Evolutionary conservation across 2,329 filamentous ascomycete genomes (phyloP), one percentile per base, ranked within the genome.

Genomic region (Monascus ruber): DNA sequence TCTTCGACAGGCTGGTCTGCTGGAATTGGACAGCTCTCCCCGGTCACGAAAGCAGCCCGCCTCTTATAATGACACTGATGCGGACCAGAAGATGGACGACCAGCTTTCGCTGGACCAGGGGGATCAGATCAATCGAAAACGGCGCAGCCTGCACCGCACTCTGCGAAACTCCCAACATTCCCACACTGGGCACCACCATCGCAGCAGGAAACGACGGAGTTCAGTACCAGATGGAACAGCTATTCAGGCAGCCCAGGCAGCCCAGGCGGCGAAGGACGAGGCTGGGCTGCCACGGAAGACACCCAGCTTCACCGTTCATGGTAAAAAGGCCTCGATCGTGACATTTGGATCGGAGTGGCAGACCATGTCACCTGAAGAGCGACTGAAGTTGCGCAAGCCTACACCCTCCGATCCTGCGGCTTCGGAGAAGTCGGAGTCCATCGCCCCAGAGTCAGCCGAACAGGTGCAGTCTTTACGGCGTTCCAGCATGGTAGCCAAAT

Each of bases 301-400:
- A 8, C 86, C 86, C 4, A 94, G 85, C 52, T 98, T 98, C 60
- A 94, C 91, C 4, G 81, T 98, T 4, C 91, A 98, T 55, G 89
- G 91, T 44, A 98, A 96, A 69, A 96, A 98, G 63, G 91, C 91
- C 2, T 94, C 87, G 1, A 85, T 98, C 40, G 85, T 98, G 49
- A 93, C 85, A n/a, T 93, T 98, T 57, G 87, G 88, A 6, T 79
- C 81, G n/a, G 89, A 94, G 51, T 80, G 94, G 68, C 81, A 89
- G 53, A 81, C 75, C 42, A 77, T 88, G 63, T 74, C 81, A 1
- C 73, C 78, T 0, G 84, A 89, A 44, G 83, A 88, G 53, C 77
- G 81, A 31, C 65, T 85, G 33, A 76, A 79, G 41, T 68, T 80
- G 36, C 73, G 79, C 39, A 83, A 66, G 52, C 60, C 62, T 24